Evolutionary conservation across 192 early-diverging fungal species (phyloP).

Genomic region (Cetraspora pellucida): DNA sequence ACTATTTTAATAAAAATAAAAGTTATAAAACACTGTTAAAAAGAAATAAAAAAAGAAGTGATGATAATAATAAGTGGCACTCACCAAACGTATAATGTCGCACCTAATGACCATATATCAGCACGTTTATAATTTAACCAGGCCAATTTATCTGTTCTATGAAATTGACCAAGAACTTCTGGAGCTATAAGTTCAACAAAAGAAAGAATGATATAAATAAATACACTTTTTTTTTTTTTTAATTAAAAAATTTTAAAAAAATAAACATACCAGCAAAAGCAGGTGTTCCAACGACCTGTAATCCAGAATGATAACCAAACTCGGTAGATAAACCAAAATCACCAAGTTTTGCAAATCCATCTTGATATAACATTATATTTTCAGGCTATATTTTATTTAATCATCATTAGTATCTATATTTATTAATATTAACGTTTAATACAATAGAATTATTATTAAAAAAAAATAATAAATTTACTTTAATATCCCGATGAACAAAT

Average conservation of each 20-base stretch:
- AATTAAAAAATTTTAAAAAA: neutral
- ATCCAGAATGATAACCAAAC: conserved; percentile 29
- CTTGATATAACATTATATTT: conserved; percentile 35
- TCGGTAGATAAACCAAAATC: conserved; percentile 26
- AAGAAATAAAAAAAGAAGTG: neutral
- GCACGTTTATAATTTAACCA: conserved; percentile 35
- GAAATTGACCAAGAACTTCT: conserved; percentile 29
- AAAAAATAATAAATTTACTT: neutral
- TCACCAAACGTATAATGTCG: conserved; percentile 27
- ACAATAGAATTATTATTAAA: too few species aligned
- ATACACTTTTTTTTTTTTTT: neutral
- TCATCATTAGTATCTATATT: neutral
- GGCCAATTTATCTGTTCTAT: conserved; percentile 10
- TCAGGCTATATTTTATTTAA: conserved; percentile 3
- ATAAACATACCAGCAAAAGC: conserved; percentile 21
- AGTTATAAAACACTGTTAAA: neutral
- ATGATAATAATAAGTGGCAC: neutral
- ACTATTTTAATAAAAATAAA: neutral
- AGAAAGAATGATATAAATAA: neutral
- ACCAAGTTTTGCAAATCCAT: conserved; percentile 20
- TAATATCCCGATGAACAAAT: conserved; percentile 28
- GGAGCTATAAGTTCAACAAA: neutral
- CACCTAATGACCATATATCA: conserved; percentile 29
- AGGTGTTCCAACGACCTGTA: conserved; percentile 30
- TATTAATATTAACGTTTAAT: neutral